Conservation (phyloP, 2,329 filamentous ascomycete species). For the Colletotrichum salicis region DNA sequence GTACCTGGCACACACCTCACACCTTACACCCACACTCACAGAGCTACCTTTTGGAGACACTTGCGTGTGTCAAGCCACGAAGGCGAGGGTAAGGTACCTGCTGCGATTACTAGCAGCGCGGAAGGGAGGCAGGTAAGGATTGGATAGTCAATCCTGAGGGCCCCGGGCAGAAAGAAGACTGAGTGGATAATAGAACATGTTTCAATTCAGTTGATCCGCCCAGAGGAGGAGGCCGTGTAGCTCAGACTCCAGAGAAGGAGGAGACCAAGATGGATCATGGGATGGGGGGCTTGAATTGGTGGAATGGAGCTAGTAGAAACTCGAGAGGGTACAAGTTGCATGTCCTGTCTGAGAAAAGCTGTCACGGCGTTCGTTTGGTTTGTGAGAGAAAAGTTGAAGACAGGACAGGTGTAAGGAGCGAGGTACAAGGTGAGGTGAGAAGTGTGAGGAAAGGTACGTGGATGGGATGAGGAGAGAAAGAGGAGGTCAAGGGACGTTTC, state of each 20-base stretch:
- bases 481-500: slow-evolving; percentile 35
- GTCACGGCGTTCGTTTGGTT: background rate
- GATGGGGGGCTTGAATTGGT: background rate
- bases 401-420: slow-evolving; percentile 19
- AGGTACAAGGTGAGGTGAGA: background rate
- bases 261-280: background rate
- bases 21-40: background rate
- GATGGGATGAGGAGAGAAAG: slow-evolving; percentile 18
- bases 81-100: background rate
- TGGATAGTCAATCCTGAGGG: slow-evolving; percentile 18
- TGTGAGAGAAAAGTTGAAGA: background rate
- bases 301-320: background rate
- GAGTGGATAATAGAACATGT: slow-evolving; percentile 29
- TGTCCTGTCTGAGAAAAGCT: background rate
- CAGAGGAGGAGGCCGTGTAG: background rate
- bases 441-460: slow-evolving; percentile 12
- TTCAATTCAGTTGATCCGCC: slow-evolving; percentile 30
- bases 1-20: background rate
- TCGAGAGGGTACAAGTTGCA: background rate
- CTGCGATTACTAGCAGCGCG: slow-evolving; percentile 1
- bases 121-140: background rate
- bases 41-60: background rate
- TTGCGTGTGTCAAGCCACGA: slow-evolving; percentile 1
- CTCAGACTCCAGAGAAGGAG: background rate
- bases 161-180: slow-evolving; percentile 17